phyloP scores from a whole-genome alignment of 2,329 filamentous ascomycete species.

The Dendryphion nanum region DNA sequence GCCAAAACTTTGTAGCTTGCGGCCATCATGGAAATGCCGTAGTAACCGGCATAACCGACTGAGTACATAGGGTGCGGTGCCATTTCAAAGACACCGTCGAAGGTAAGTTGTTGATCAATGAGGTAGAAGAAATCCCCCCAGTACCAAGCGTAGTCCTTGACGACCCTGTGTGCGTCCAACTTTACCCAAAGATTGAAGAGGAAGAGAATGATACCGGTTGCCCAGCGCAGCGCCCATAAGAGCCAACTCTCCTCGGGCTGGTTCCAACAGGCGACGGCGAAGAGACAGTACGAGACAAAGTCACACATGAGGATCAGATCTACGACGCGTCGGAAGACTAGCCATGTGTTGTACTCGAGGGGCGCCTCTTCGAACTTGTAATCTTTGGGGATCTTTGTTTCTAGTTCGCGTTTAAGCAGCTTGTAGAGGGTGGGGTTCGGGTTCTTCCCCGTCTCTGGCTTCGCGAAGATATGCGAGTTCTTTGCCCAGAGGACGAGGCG shows the following conservation, averaged over 20 bases:
- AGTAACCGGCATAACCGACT: conserved; percentile 95
- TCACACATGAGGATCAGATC: conserved; percentile 99
- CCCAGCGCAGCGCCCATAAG: conserved; percentile 75
- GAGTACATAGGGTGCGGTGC: conserved; percentile 99
- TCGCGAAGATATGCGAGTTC: conserved; percentile 81
- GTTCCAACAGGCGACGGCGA: conserved; percentile 83
- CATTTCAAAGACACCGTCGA: conserved; percentile 99
- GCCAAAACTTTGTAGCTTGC: conserved; percentile 97
- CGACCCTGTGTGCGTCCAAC: conserved; percentile 92
- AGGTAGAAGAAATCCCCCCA: conserved; percentile 99
- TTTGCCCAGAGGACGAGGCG: conserved; percentile 84
- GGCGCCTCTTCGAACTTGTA: conserved; percentile 92
- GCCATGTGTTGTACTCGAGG: conserved; percentile 98
- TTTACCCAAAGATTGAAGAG: conserved; percentile 99
- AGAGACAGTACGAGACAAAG: conserved; percentile 94
- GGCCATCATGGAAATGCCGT: conserved; percentile 96
- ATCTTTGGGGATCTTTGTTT: conserved; percentile 90
- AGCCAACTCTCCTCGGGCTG: conserved; percentile 71
- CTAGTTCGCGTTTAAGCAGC: conserved; percentile 83
- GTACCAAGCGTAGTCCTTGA: conserved; percentile 99
- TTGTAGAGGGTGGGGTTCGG: conserved; percentile 79
- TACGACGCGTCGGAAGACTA: conserved; percentile 91
- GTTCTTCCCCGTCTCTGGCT: conserved; percentile 76
- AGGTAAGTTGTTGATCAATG: conserved; percentile 95
- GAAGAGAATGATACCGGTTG: conserved; percentile 72